Evolutionary conservation across 345 rosid genomes (phyloP).

Genomic region (Rhodomyrtus tomentosa): DNA sequence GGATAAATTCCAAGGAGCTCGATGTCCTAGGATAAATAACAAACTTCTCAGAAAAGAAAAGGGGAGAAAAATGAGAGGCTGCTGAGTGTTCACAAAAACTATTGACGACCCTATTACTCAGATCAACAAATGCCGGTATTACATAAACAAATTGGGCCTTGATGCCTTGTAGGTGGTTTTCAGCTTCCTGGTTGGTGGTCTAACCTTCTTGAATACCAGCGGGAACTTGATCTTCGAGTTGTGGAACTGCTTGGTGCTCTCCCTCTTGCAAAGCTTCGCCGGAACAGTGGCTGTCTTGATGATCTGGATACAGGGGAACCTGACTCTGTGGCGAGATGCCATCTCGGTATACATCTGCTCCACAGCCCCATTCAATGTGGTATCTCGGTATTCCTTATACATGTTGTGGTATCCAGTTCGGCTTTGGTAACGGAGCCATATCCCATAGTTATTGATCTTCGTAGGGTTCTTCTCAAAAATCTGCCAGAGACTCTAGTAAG

Average conservation of each 20-base stretch:
- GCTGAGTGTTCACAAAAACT: not conserved
- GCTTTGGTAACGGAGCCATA: slow-evolving; percentile 27
- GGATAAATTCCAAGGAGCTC: not conserved
- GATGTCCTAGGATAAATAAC: not conserved
- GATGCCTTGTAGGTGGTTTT: slow-evolving; percentile 29
- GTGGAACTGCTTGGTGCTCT: slow-evolving; percentile 28
- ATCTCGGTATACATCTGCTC: slow-evolving; percentile 30
- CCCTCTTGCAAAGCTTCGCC: slow-evolving; percentile 31
- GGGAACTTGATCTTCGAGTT: slow-evolving; percentile 30
- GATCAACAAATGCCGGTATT: not conserved
- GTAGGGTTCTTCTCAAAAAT: slow-evolving; percentile 29
- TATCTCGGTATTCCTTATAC: slow-evolving; percentile 26
- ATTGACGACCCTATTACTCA: not conserved
- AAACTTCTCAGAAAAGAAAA: not conserved
- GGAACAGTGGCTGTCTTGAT: slow-evolving; percentile 26
- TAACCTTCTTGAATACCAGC: slow-evolving; percentile 22
- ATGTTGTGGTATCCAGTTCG: slow-evolving; percentile 28
- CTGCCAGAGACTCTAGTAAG: not conserved
- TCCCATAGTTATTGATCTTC: slow-evolving; percentile 20
- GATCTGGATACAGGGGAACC: slow-evolving; percentile 28
- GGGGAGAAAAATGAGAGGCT: not conserved
- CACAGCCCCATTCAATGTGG: slow-evolving; percentile 23
- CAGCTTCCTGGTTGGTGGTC: slow-evolving; percentile 24
- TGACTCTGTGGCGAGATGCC: slow-evolving; percentile 29
- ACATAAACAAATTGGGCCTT: slow-evolving; percentile 28